Evolutionary conservation across 805 yeast species (phyloP).

Genomic region (Kodamaea leandrae): DNA sequence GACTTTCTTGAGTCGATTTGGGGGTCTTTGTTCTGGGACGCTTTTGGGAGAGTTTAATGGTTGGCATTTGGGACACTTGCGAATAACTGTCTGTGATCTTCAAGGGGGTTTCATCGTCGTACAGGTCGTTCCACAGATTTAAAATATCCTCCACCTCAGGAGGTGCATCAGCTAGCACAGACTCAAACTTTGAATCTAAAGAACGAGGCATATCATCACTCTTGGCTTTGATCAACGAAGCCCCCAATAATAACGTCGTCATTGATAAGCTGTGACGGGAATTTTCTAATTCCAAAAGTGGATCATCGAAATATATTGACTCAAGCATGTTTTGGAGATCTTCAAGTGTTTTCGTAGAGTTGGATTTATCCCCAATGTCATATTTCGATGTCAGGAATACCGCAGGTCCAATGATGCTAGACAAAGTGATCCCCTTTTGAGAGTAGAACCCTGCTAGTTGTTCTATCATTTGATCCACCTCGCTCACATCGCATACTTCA

Average conservation of each 20-base stretch:
- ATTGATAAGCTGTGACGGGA: slow-evolving; percentile 5
- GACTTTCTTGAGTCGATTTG: not conserved
- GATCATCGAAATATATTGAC: slow-evolving; percentile 5
- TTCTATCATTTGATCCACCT: slow-evolving; percentile 33
- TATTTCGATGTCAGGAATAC: slow-evolving; percentile 18
- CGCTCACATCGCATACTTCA: slow-evolving; percentile 19
- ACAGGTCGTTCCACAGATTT: slow-evolving; percentile 8
- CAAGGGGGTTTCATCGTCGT: not conserved
- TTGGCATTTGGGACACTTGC: slow-evolving; percentile 2
- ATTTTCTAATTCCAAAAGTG: not conserved
- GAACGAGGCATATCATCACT: slow-evolving; percentile 2
- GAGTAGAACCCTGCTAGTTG: slow-evolving; percentile 26
- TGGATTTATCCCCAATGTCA: slow-evolving; percentile 12
- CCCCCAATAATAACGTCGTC: slow-evolving; percentile 11
- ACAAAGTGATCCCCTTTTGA: slow-evolving; percentile 13
- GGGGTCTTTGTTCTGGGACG: slow-evolving; percentile 1
- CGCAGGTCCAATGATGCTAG: slow-evolving; percentile 15
- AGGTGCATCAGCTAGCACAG: slow-evolving; percentile 4
- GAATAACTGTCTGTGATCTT: not conserved
- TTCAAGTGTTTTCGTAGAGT: slow-evolving; percentile 9
- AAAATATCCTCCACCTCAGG: slow-evolving; percentile 4
- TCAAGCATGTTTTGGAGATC: slow-evolving; percentile 9
- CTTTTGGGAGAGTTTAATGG: slow-evolving; percentile 15
- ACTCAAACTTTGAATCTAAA: slow-evolving; percentile 4
- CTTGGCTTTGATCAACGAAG: slow-evolving; percentile 14